Evolutionary conservation across 768 basidiomycete species (phyloP).

Genomic region (Leucosporidium yakuticum): DNA sequence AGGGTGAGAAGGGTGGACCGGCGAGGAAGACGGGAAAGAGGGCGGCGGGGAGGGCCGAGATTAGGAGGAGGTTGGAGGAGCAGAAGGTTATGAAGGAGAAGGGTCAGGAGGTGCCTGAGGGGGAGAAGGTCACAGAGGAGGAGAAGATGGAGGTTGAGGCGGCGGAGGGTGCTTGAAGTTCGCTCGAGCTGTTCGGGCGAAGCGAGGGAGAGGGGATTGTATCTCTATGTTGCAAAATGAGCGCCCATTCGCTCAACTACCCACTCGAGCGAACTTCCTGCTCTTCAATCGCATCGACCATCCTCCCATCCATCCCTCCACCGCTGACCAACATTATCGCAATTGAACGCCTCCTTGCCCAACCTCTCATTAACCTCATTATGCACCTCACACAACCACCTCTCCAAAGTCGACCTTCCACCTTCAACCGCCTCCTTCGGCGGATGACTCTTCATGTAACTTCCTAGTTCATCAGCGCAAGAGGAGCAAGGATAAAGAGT

Average conservation of each 20-base stretch:
- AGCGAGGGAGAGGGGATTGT: background rate
- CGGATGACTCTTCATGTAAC: slow-evolving; percentile 59
- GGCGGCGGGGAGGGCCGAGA: slow-evolving; percentile 18
- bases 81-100: slow-evolving; percentile 17
- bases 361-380: slow-evolving; percentile 85
- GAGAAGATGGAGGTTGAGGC: slow-evolving; percentile 9
- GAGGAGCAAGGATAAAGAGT: slow-evolving; percentile 78
- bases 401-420: slow-evolving; percentile 13
- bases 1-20: background rate
- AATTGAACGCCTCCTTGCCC: slow-evolving; percentile 78
- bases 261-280: no score
- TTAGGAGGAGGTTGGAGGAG: slow-evolving; percentile 23
- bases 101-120: background rate
- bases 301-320: slow-evolving; percentile 88
- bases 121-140: slow-evolving; percentile 10
- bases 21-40: slow-evolving; percentile 16
- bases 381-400: slow-evolving; percentile 85
- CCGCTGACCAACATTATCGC: slow-evolving; percentile 70
- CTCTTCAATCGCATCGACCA: slow-evolving; percentile 70
- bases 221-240: slow-evolving; percentile 1
- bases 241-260: background rate
- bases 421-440: slow-evolving; percentile 4
- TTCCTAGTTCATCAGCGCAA: slow-evolving; percentile 76
- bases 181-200: background rate
- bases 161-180: background rate